These are phyloP conservation scores for Moesziomyces parantarcticus DNA, from an alignment of 1,284 basidiomycete species.

Conservation along the genomic window DNA sequence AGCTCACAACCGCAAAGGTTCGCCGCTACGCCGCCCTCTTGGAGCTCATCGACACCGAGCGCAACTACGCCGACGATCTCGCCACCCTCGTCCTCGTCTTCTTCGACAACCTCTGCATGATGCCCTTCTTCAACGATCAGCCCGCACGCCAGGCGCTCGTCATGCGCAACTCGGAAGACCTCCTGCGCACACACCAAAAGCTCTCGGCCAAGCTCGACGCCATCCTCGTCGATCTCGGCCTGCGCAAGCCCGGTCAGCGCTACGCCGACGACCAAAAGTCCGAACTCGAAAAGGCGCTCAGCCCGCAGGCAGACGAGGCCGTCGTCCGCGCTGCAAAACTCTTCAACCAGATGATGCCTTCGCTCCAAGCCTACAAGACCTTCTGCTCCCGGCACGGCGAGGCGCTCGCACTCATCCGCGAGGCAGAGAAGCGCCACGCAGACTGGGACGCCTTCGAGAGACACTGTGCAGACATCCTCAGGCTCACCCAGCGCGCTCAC, in stretches of 20 bases:
- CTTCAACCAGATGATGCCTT: constrained; percentile 51
- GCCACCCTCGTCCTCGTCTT: constrained; percentile 61
- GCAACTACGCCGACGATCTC: constrained; percentile 64
- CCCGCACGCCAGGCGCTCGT: constrained; percentile 53
- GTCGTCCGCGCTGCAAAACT: constrained; percentile 43
- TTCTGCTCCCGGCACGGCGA: constrained; percentile 66
- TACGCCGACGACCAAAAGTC: constrained; percentile 21
- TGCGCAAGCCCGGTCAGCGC: constrained; percentile 29
- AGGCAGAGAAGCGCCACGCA: constrained; percentile 59
- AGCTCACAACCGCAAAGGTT: constrained; percentile 33
- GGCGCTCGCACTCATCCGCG: constrained; percentile 60
- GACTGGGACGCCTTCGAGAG: constrained; percentile 64
- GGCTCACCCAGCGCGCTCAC: constrained; percentile 20
- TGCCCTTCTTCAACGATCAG: constrained; percentile 63
- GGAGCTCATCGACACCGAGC: constrained; percentile 65
- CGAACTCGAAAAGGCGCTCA: constrained; percentile 45
- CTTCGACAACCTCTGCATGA: constrained; percentile 57
- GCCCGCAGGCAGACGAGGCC: constrained; percentile 51
- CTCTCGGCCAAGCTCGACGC: constrained; percentile 50
- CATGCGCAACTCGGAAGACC: constrained; percentile 58
- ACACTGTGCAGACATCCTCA: constrained; percentile 56
- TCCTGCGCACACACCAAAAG: constrained; percentile 57
- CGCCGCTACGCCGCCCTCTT: constrained; percentile 58
- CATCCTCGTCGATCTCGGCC: constrained; percentile 50
- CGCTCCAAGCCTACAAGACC: constrained; percentile 52